A percentile compares a stretch with the other conserved stretches of the same genome.
Conservation (phyloP, 2,329 filamentous ascomycete genomes). For the Exophiala phaeomuriformis region DNA sequence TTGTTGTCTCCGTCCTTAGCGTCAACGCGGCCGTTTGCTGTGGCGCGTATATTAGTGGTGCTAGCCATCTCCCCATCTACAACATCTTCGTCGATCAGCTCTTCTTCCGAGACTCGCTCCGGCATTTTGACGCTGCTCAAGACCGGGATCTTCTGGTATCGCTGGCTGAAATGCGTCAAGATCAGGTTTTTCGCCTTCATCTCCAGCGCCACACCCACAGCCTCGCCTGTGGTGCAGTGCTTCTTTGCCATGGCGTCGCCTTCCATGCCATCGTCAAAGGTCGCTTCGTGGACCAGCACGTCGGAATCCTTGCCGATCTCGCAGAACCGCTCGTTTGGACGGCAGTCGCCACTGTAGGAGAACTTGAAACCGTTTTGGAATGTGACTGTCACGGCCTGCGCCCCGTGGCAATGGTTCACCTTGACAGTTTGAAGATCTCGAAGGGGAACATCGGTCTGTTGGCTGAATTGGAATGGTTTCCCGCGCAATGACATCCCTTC, state of each 20-base stretch:
- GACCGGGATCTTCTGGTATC: conserved; percentile 70
- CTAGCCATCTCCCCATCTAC: conserved; percentile 25
- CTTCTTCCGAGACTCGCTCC: conserved; percentile 17
- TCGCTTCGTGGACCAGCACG: conserved; percentile 88
- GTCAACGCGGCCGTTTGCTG: too few species aligned
- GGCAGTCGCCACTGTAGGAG: conserved; percentile 89
- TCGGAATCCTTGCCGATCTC: conserved; percentile 66
- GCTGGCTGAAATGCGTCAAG: conserved; percentile 90
- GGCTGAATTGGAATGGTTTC: conserved; percentile 13
- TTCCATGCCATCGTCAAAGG: conserved; percentile 78
- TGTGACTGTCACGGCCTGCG: conserved; percentile 68
- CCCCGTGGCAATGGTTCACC: conserved; percentile 72
- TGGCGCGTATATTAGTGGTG: neutral
- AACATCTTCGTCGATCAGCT: conserved; percentile 22
- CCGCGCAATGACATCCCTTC: conserved; percentile 13
- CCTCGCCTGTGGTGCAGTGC: conserved; percentile 83
- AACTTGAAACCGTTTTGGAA: conserved; percentile 76
- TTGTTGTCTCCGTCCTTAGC: neutral
- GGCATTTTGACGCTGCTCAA: conserved; percentile 31
- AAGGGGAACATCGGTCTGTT: conserved; percentile 14
- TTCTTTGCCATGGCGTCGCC: conserved; percentile 79
- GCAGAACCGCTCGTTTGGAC: conserved; percentile 65
- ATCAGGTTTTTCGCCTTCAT: conserved; percentile 78
- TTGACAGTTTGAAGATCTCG: conserved; percentile 54
- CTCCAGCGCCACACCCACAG: conserved; percentile 63